These are phyloP conservation scores for Arthroderma sp. DNA, from an alignment of 2,329 filamentous ascomycete species.

Conservation along the genomic window DNA sequence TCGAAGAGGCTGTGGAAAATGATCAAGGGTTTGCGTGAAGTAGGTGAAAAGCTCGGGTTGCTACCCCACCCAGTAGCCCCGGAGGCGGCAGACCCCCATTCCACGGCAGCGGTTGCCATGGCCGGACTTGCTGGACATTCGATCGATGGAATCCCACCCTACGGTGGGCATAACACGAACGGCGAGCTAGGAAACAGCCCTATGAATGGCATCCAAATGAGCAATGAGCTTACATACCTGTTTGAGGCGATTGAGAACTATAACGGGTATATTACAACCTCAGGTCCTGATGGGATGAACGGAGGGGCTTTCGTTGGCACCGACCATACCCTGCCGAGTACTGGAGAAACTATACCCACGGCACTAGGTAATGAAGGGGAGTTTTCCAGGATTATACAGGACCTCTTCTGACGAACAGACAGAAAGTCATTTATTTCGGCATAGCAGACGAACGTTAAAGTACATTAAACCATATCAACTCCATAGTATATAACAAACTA, in stretches of 20 bases:
- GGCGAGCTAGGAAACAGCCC: constrained; percentile 42
- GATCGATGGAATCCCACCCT: constrained; percentile 44
- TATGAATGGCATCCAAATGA: constrained; percentile 47
- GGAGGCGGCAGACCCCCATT: constrained; percentile 44
- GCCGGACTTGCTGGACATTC: constrained; percentile 52
- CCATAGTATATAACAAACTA: not conserved
- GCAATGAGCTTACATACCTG: constrained; percentile 48
- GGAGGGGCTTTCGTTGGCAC: constrained; percentile 29
- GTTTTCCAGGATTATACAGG: constrained; percentile 46
- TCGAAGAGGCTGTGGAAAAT: constrained; percentile 53
- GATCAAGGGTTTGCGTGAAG: constrained; percentile 50
- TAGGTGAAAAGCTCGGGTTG: constrained; percentile 50
- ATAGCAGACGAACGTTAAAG: too few relatives aligned
- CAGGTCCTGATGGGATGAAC: constrained; percentile 22
- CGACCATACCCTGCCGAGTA: constrained; percentile 31
- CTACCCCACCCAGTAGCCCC: constrained; percentile 28
- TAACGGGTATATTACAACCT: constrained; percentile 25
- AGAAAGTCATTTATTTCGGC: not conserved
- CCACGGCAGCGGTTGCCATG: constrained; percentile 53
- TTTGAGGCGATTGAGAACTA: constrained; percentile 52
- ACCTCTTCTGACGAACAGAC: constrained; percentile 41
- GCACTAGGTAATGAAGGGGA: constrained; percentile 47
- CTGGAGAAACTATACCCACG: constrained; percentile 33
- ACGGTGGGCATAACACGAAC: constrained; percentile 17
- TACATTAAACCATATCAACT: too few relatives aligned